phyloP scores from a whole-genome alignment of 192 early-diverging fungal species.

The Diversispora epigaea region DNA sequence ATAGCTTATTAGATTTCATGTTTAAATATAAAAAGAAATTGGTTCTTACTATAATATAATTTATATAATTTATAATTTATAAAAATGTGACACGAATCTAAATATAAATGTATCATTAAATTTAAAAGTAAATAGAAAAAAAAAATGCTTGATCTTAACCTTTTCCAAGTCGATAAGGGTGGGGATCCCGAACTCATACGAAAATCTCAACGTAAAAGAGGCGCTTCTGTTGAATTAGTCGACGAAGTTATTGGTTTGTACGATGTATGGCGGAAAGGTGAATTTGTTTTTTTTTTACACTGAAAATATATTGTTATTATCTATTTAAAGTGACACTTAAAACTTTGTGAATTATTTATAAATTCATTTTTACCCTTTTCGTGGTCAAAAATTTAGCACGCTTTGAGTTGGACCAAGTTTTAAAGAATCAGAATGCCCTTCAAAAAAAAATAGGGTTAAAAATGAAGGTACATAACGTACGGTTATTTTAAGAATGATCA shows the following conservation, averaged over 20 bases:
- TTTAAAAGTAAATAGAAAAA: background rate
- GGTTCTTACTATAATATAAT: too few relatives aligned
- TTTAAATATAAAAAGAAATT: too few relatives aligned
- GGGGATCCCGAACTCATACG: slow-evolving; percentile 90
- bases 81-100: background rate
- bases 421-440: slow-evolving; percentile 88
- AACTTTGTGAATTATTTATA: too few relatives aligned
- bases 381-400: slow-evolving; percentile 51
- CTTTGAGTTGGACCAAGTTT: slow-evolving; percentile 84
- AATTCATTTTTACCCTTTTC: background rate
- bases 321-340: too few relatives aligned
- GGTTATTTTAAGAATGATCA: background rate
- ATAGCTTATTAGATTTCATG: too few relatives aligned
- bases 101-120: background rate
- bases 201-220: slow-evolving; percentile 91
- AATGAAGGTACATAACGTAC: slow-evolving; percentile 66
- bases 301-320: too few relatives aligned
- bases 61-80: background rate
- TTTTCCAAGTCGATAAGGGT: slow-evolving; percentile 87
- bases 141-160: slow-evolving; percentile 88
- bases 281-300: background rate
- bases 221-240: slow-evolving; percentile 78
- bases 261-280: slow-evolving; percentile 73
- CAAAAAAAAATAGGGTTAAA: slow-evolving; percentile 89
- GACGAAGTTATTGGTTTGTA: slow-evolving; percentile 91